Evolutionary conservation across 331 rosid species (phyloP), one percentile per base, ranked within the genome.

Genomic region (Rhamnella rubrinervis): DNA sequence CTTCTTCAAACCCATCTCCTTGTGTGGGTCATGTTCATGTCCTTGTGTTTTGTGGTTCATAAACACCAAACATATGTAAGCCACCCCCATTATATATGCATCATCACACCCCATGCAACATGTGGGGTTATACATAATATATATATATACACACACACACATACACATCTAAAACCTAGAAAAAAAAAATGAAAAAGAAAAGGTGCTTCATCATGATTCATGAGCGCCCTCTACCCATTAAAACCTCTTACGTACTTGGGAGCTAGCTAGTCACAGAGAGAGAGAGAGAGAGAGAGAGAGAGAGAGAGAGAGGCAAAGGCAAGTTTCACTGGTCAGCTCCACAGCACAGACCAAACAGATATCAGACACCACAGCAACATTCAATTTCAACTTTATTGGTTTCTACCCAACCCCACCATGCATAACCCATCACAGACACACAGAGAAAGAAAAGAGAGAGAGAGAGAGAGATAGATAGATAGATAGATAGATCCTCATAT

Each of bases 331-430:
- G 59, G 55, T 7, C 66, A 15, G 72, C 28, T 67, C 4, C 15
- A 11, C 14, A 14, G 28, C 26, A 28, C 63, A 66, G 61, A 71
- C 59, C 66, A 49, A 39, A 70, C 15, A 71, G 58, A 67, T 49
- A 65, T 53, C 46, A 40, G 65, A 78, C 52, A 74, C 61, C 57
- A 55, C 37, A 67, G 57, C 76, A 55, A 71, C 71, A 65, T 76
- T 77, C 65, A 71, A 66, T 75, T 51, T 69, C 56, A 72, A 78
- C 91, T 87, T 90, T 87, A 85, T 83, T 66, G 93, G 77, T 74
- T 83, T 78, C 78, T 80, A 66, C 79, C 81, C 85, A 65, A 19
- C 77, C 73, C 69, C 68, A 83, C 67, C 61, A 21, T 66, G 8
- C 62, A 71, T 61, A 67, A 35, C 53, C 64, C 70, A 63, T 35